These are phyloP conservation scores for Stephanodiscus triporus DNA, from an alignment of 108 stramenopile species.

Conservation along the genomic window DNA sequence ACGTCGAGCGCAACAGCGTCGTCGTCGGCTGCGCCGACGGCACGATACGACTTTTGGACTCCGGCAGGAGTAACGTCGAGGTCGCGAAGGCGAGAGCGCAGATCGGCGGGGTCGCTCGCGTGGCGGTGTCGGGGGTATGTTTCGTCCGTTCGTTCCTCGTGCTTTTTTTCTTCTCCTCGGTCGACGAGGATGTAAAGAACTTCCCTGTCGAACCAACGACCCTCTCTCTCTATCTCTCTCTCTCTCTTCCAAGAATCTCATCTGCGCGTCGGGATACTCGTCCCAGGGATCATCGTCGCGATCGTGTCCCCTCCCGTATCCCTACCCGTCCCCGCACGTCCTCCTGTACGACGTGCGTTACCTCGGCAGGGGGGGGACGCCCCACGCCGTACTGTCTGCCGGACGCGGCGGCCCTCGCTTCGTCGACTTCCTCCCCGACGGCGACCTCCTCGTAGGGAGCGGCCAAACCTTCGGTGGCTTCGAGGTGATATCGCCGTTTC, in stretches of 20 bases:
- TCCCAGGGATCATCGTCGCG: conserved; percentile 30
- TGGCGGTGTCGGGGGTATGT: conserved; percentile 67
- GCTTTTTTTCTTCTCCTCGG: no score
- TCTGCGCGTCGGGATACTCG: conserved; percentile 78
- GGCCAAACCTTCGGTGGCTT: conserved; percentile 78
- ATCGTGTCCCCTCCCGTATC: conserved; percentile 58
- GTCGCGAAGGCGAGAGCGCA: conserved; percentile 69
- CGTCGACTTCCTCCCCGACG: conserved; percentile 66
- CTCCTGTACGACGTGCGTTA: conserved; percentile 80
- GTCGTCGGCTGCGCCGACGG: conserved; percentile 86
- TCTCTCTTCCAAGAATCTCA: conserved; percentile 41
- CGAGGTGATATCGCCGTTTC: conserved; percentile 74
- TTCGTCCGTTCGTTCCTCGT: conserved; percentile 1
- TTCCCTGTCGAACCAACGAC: no score
- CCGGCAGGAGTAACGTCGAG: conserved; percentile 55
- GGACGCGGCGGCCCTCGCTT: conserved; percentile 63
- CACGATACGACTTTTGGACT: conserved; percentile 76
- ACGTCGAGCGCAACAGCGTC: conserved; percentile 55
- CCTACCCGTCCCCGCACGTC: conserved; percentile 71
- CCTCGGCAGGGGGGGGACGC: conserved; percentile 77
- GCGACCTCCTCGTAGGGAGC: conserved; percentile 63
- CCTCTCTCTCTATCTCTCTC: conserved; percentile 2
- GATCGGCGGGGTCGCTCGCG: conserved; percentile 64
- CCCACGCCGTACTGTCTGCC: conserved; percentile 65
- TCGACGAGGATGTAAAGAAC: no score